A percentile compares a stretch with the other conserved stretches of the same genome.
Conservation (phyloP, 1,139 yeast genomes). For the Debaryomyces psychrophilus region DNA sequence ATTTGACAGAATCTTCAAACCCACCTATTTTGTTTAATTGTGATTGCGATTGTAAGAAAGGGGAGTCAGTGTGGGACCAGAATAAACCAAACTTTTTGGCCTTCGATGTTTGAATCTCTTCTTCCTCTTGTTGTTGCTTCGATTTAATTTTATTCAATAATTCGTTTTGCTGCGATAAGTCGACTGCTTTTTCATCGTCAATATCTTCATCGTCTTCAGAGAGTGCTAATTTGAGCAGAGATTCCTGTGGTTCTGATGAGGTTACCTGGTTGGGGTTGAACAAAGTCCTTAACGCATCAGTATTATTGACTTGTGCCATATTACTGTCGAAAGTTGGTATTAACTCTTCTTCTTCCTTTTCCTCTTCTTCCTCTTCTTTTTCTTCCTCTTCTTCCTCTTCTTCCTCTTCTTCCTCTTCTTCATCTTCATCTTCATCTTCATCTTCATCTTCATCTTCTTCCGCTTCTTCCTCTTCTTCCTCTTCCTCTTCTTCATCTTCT, state of each 20-base stretch:
- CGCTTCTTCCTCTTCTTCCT: slow-evolving; percentile 25
- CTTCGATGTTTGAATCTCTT: slow-evolving; percentile 10
- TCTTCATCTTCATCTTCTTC: slow-evolving; percentile 13
- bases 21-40: slow-evolving; percentile 66
- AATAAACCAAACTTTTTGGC: slow-evolving; percentile 56
- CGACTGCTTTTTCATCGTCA: slow-evolving; percentile 27
- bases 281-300: slow-evolving; percentile 65
- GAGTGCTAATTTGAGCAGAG: slow-evolving; percentile 37
- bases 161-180: slow-evolving; percentile 27
- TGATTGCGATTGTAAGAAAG: slow-evolving; percentile 82
- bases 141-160: slow-evolving; percentile 36
- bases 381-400: slow-evolving; percentile 18
- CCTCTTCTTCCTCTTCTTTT: slow-evolving; percentile 29
- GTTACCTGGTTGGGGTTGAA: slow-evolving; percentile 54
- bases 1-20: slow-evolving; percentile 25
- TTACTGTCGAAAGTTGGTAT: slow-evolving; percentile 53
- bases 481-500: slow-evolving; percentile 4
- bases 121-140: slow-evolving; percentile 31
- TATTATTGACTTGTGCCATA: slow-evolving; percentile 35
- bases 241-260: slow-evolving; percentile 14
- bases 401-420: slow-evolving; percentile 9
- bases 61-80: slow-evolving; percentile 82
- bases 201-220: slow-evolving; percentile 42
- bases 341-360: slow-evolving; percentile 46
- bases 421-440: slow-evolving; percentile 12